Conservation (phyloP, 106 monocot genomes). For the Acanthochlamys bracteata region DNA sequence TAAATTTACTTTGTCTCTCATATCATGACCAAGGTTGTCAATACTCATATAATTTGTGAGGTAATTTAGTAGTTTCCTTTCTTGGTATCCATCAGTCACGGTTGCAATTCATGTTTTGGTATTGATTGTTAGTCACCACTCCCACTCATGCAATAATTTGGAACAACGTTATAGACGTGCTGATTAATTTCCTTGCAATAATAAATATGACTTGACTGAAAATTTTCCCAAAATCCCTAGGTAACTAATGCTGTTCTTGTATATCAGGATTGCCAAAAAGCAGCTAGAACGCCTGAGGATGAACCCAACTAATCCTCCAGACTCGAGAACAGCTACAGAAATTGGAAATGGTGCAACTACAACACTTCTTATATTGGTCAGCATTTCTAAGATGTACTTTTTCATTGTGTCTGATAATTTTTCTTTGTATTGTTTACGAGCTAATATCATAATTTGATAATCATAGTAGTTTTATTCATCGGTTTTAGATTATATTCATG, state of each 20-base stretch:
- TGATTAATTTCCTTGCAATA: neutral
- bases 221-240: too few relatives aligned
- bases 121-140: too few relatives aligned
- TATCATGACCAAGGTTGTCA: too few relatives aligned
- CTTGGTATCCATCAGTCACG: too few relatives aligned
- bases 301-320: constrained; percentile 9
- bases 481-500: too few relatives aligned
- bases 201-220: neutral
- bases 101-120: too few relatives aligned
- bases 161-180: neutral
- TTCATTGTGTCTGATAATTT: neutral
- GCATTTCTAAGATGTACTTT: constrained; percentile 3
- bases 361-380: constrained; percentile 31
- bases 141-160: too few relatives aligned
- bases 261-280: constrained; percentile 33
- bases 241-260: too few relatives aligned
- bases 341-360: constrained; percentile 20
- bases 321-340: constrained; percentile 1
- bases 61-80: too few relatives aligned
- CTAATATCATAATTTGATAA: neutral
- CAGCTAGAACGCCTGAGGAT: constrained; percentile 14
- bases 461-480: neutral
- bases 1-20: too few relatives aligned
- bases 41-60: too few relatives aligned
- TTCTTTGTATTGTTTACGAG: neutral